Evolutionary conservation across 352 stramenopile species (phyloP), one percentile per base, ranked within the genome.

Genomic region (Phytophthora litchii): DNA sequence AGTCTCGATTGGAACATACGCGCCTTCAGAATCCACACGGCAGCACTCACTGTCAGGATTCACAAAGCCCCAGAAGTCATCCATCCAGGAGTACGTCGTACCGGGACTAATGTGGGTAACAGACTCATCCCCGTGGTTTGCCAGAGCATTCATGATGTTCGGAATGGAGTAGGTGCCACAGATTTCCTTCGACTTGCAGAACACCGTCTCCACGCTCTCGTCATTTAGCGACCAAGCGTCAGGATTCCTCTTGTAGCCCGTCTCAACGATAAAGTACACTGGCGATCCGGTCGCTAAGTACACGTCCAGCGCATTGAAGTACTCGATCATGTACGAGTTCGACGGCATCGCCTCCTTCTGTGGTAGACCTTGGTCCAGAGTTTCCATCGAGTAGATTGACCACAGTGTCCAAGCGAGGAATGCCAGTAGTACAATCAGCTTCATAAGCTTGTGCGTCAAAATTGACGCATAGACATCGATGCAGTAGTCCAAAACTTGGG

Each of bases 251-350:
- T 58, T 61, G 35, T 85, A 81, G 9, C 76, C 74, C 23, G 62
- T 65, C 51, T 88, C 76, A 31, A 88, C 74, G 31, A 88, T 77
- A 32, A 83, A 88, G 67, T 83, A 88, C 21, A 88, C 71, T 1
- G 78, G 78, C 14, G 61, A 40, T 29, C 78, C 78, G 1, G 78
- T 88, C 21, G 74, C 74, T 8, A 86, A 45, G 20, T 84, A 81
- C 20, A 58, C 54, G 27, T 88, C 75, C 19, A 88, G 45, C 8
- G 75, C 72, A 38, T 86, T 70, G 40, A 88, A 88, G 51, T 86
- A 88, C 9, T 74, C 52, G 8, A 82, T 78, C 74, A 88, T 70
- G 48, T 88, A 88, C 25, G 78, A 88, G 3, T 76, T 56, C 3
- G 74, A 85, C 2, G 78, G 76, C 78, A 88, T 86, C 9, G 78